Conservation (phyloP, 768 basidiomycete species). For the Pleurotus giganteus region DNA sequence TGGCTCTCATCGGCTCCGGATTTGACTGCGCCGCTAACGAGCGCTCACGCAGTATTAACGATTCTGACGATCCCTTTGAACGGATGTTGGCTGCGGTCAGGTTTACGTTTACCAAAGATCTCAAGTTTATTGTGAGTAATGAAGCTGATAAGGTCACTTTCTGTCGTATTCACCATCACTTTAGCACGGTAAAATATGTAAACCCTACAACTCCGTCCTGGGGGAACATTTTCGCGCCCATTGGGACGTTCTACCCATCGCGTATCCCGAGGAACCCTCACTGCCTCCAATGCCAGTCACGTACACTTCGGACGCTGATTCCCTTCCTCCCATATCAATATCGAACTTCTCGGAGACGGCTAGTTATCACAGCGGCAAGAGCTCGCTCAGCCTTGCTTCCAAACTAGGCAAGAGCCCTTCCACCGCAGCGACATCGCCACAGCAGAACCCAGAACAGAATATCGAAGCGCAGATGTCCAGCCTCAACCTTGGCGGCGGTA, state of each 20-base stretch:
- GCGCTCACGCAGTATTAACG: constrained; percentile 73
- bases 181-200: constrained; percentile 89
- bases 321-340: constrained; percentile 17
- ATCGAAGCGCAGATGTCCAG: constrained; percentile 57
- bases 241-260: constrained; percentile 74
- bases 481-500: constrained; percentile 47
- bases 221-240: constrained; percentile 89
- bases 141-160: not conserved
- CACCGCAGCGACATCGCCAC: constrained; percentile 55
- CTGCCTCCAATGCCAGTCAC: constrained; percentile 45
- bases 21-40: constrained; percentile 5
- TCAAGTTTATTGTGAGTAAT: constrained; percentile 82
- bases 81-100: constrained; percentile 91
- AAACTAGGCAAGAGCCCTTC: constrained; percentile 48
- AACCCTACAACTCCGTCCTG: constrained; percentile 87
- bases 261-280: constrained; percentile 45
- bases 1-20: constrained; percentile 16
- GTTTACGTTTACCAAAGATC: constrained; percentile 89
- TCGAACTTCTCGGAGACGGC: constrained; percentile 43
- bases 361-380: constrained; percentile 59
- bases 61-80: constrained; percentile 88
- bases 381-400: constrained; percentile 54
- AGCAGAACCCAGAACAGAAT: constrained; percentile 37
- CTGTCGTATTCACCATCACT: constrained; percentile 10
- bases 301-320: constrained; percentile 24